Base-by-base conservation (phyloP, 2,329 filamentous ascomycete species). In the Massarina eburnea region DNA sequence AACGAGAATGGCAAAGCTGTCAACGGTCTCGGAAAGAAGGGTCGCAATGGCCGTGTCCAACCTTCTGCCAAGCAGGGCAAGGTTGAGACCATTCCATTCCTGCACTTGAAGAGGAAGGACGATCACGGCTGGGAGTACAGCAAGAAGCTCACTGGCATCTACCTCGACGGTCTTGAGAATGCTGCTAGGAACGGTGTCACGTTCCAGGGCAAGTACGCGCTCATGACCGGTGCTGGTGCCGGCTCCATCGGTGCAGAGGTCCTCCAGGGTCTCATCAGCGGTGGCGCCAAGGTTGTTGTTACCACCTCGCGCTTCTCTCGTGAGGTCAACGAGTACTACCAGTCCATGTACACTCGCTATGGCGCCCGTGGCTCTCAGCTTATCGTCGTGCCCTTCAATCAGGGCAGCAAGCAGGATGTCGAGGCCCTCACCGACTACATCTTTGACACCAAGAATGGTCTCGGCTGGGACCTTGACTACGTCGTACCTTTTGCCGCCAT, bases 261-360 rank as follows among this genome's bases (percentile, higher is more conserved):
- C 42, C 81, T 99, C 12, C 91, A 96, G 73, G 94, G 94, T 47
- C 80, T 99, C 53, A 91, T 99, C 72, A 95, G 90, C 66, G 94
- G 95, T 75, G 94, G 94, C 68, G 94, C 94, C 57, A 95, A 94
- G 78, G 95, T 99, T 32, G 79, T 97, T 41, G 95, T 99, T 48
- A 99, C 94, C 12, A 99, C 94, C 15, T 96, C 89, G 66, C 86
- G 94, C 59, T 99, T 94, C 79, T 99, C 94, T 14, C 89, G 91
- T 36, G 88, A 96, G 71, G 94, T 99, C 46, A 99, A 94, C 5
- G 94, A 99, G 76, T 99, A 97, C 77, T 99, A 99, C 76, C 94
- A 99, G 74, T 85, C 90, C 46, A 97, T 99, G 88, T 99, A 99
- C 73, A 88, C 91, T 52, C 88, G 91, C 50, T 96, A 88, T 64